Conservation (phyloP, 352 stramenopile species). For the Phytopythium delawarense region DNA sequence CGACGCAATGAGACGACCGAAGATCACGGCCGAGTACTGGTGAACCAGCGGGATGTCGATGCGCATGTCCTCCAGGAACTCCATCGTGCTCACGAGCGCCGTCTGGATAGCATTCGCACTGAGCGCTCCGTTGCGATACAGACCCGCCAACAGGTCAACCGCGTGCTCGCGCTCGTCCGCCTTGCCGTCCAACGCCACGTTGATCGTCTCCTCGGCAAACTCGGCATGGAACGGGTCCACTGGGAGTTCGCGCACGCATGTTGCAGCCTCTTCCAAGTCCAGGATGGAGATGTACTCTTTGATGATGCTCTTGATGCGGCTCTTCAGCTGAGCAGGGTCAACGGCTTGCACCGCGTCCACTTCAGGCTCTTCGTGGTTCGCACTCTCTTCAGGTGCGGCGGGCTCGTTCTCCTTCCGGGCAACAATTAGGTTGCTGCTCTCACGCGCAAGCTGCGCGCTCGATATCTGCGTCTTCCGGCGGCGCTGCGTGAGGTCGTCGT, state of each 20-base stretch:
- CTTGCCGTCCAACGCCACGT: conserved; percentile 73
- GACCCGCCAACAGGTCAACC: conserved; percentile 65
- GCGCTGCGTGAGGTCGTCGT: conserved; percentile 69
- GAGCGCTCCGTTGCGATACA: conserved; percentile 67
- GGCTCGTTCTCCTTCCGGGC: conserved; percentile 28
- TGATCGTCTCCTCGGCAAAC: conserved; percentile 72
- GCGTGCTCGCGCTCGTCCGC: conserved; percentile 58
- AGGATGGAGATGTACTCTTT: conserved; percentile 79
- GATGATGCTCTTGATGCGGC: conserved; percentile 84
- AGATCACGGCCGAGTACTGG: conserved; percentile 68
- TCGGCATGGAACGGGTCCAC: conserved; percentile 39
- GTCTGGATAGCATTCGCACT: conserved; percentile 71
- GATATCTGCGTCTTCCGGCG: conserved; percentile 77
- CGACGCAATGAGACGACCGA: conserved; percentile 67
- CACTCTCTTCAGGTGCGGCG: conserved; percentile 1
- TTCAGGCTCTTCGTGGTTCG: conserved; percentile 6
- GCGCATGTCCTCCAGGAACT: conserved; percentile 83
- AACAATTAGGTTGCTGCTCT: conserved; percentile 77
- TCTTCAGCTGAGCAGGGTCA: conserved; percentile 46
- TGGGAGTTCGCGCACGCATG: conserved; percentile 70
- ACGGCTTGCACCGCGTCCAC: conserved; percentile 18
- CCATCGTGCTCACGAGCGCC: conserved; percentile 61
- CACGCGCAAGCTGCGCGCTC: conserved; percentile 72
- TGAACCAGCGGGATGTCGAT: conserved; percentile 85
- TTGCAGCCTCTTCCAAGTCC: conserved; percentile 69